Evolutionary conservation across 2,329 filamentous ascomycete species (phyloP).

Genomic region (Fusarium sp.): DNA sequence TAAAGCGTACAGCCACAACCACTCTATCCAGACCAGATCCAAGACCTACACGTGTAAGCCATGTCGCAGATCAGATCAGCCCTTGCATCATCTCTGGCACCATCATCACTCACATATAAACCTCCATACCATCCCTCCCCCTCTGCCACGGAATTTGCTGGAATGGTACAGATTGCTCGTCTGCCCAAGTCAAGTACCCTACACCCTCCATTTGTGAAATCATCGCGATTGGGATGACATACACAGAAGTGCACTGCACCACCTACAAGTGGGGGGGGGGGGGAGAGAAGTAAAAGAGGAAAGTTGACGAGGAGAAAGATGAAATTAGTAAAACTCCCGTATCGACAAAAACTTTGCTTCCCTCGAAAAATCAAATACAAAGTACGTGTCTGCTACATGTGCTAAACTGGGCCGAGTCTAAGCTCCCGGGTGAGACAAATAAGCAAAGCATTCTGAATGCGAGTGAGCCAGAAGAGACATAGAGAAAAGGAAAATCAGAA

Average conservation of each 20-base stretch:
- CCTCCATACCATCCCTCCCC: slow-evolving; percentile 19
- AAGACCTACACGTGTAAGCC: slow-evolving; percentile 17
- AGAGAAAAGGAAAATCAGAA: not conserved
- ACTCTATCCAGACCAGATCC: slow-evolving; percentile 2
- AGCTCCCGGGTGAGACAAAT: not conserved
- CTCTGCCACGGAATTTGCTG: not conserved
- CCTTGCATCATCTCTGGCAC: slow-evolving; percentile 7
- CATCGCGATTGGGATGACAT: not conserved
- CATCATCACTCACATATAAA: slow-evolving; percentile 6
- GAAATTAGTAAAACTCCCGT: not conserved
- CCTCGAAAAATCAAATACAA: not conserved
- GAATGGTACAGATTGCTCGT: slow-evolving; percentile 17
- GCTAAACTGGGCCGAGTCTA: not conserved
- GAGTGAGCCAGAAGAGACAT: not conserved
- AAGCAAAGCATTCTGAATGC: slow-evolving; percentile 10
- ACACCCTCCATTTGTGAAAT: not conserved
- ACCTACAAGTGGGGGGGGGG: not conserved
- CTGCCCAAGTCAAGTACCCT: slow-evolving; percentile 8
- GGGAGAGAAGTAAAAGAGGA: not conserved
- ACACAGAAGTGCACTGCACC: not conserved
- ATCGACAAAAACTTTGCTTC: not conserved
- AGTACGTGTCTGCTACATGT: not conserved
- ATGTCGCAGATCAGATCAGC: slow-evolving; percentile 7
- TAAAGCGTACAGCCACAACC: not conserved
- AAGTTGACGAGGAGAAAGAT: not conserved